phyloP scores from a whole-genome alignment of 2,329 filamentous ascomycete genomes.

The Sclerotinia spermophila region DNA sequence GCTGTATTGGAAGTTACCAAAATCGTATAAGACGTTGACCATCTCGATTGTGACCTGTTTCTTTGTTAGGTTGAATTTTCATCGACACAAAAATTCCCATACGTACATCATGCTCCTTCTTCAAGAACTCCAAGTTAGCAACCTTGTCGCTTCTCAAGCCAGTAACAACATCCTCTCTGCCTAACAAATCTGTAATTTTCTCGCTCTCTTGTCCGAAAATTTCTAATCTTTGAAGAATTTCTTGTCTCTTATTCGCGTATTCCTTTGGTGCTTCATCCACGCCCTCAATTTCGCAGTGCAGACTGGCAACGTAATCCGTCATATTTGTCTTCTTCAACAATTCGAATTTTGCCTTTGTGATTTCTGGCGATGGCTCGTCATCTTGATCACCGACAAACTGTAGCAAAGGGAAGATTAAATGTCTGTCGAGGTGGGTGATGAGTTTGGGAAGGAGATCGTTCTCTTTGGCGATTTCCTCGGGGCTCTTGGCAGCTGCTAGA shows the following conservation, averaged over 20 bases:
- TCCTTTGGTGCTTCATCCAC: conserved; percentile 75
- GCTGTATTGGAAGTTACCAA: conserved; percentile 96
- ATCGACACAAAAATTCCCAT: conserved; percentile 6
- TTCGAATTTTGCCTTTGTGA: conserved; percentile 84
- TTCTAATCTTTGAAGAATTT: conserved; percentile 78
- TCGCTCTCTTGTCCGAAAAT: conserved; percentile 81
- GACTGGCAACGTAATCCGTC: conserved; percentile 92
- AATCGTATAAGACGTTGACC: conserved; percentile 94
- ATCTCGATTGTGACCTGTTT: conserved; percentile 80
- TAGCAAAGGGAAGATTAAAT: conserved; percentile 93
- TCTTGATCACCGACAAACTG: conserved; percentile 85
- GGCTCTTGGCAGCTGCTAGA: conserved; percentile 44
- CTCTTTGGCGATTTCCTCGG: conserved; percentile 48
- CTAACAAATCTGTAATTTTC: conserved; percentile 83
- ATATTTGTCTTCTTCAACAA: conserved; percentile 97
- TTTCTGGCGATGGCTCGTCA: conserved; percentile 68
- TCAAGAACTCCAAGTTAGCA: conserved; percentile 96
- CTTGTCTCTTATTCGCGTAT: conserved; percentile 84
- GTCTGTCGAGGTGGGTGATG: conserved; percentile 87
- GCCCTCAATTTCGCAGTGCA: conserved; percentile 86
- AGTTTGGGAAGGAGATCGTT: conserved; percentile 73
- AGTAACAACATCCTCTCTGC: conserved; percentile 83
- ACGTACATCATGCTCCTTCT: conserved; percentile 87
- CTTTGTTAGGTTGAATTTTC: conserved; percentile 21
- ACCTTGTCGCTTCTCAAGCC: conserved; percentile 95